Percentiles rank a stretch among this genome's conserved stretches.
phyloP scores from a whole-genome alignment of 1,139 yeast genomes.

The Geotrichum phurueaensis region DNA sequence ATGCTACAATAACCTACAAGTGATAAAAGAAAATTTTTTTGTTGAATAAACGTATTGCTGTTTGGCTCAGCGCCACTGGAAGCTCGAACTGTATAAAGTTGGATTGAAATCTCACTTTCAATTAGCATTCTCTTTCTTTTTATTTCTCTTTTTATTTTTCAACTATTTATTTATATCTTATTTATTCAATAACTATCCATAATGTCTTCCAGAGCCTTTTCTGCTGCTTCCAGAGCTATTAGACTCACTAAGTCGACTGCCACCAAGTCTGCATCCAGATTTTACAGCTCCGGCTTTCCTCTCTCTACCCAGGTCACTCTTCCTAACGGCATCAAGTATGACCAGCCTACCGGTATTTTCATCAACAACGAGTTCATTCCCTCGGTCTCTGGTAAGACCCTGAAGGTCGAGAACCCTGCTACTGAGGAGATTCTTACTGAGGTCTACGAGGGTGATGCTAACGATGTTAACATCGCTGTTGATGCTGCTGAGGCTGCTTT shows the following conservation, averaged over 20 bases:
- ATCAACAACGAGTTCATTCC: conserved; percentile 56
- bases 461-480: conserved; percentile 56
- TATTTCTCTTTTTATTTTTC: neutral
- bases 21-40: neutral
- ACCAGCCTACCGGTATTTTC: conserved; percentile 64
- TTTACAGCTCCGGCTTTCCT: neutral
- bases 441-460: conserved; percentile 50
- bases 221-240: neutral
- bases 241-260: neutral
- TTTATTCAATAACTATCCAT: neutral
- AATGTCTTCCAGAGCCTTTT: neutral
- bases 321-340: conserved; percentile 55
- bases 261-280: neutral
- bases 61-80: neutral
- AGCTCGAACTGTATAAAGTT: neutral
- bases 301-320: conserved; percentile 43
- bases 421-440: conserved; percentile 52
- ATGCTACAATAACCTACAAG: neutral
- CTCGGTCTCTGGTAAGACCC: conserved; percentile 46
- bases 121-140: neutral
- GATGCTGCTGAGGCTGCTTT: conserved; percentile 53
- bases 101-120: neutral
- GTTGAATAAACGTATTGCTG: neutral
- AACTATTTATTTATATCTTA: neutral
- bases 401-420: conserved; percentile 50